These are phyloP conservation scores for Chrysoporthe puriensis DNA, from an alignment of 2,329 filamentous ascomycete species.

Conservation along the genomic window DNA sequence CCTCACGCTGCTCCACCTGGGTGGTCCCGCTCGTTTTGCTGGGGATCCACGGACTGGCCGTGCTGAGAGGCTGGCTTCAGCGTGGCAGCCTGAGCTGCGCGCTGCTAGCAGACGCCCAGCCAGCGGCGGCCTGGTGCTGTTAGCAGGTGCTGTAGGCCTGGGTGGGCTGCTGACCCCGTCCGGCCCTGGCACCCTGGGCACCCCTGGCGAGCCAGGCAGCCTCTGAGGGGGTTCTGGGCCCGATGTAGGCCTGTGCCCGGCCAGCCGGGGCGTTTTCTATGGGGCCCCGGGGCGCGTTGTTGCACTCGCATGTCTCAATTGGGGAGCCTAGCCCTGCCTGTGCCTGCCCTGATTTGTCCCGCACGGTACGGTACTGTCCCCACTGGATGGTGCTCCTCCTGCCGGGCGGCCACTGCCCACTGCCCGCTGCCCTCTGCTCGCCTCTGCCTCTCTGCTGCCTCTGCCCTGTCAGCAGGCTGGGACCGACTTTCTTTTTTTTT, in stretches of 20 bases:
- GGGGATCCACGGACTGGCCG: neutral
- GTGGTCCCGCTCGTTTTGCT: neutral
- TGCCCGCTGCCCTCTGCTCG: neutral
- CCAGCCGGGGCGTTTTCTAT: neutral
- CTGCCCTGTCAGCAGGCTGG: neutral
- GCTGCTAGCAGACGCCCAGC: neutral
- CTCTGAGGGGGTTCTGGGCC: neutral
- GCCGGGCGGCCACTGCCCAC: no score
- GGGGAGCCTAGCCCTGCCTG: neutral
- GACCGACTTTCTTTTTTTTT: neutral
- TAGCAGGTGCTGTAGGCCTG: neutral
- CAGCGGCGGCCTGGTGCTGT: neutral
- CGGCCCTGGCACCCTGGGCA: neutral
- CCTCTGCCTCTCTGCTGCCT: neutral
- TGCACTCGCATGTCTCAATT: neutral
- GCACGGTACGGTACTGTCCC: neutral
- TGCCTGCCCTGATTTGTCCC: neutral
- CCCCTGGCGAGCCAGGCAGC: neutral
- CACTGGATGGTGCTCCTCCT: neutral
- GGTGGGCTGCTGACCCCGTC: neutral
- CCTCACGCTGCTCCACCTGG: neutral
- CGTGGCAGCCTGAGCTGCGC: neutral
- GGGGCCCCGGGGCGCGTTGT: neutral
- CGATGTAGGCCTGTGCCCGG: neutral
- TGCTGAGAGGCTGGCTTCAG: conserved; percentile 1